These are phyloP conservation scores for Fusarium bulbicola DNA, from an alignment of 2,329 filamentous ascomycete genomes.

Conservation along the genomic window DNA sequence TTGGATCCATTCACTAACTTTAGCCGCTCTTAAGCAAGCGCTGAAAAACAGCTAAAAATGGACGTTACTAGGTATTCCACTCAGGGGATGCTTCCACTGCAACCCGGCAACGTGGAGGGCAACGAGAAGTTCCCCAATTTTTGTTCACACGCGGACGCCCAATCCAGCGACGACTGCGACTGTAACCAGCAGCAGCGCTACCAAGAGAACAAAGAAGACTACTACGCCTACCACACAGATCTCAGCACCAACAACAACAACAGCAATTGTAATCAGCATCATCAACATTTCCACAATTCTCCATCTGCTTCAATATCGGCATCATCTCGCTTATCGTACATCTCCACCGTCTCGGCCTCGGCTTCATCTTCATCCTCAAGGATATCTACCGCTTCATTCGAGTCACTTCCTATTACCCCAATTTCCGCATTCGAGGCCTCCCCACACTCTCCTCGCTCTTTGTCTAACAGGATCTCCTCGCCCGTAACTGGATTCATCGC, in stretches of 20 bases:
- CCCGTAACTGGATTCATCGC: slow-evolving; percentile 26
- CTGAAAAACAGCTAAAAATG: slow-evolving; percentile 36
- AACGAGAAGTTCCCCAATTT: slow-evolving; percentile 52
- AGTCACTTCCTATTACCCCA: slow-evolving; percentile 32
- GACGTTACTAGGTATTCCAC: slow-evolving; percentile 28
- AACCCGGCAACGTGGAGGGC: slow-evolving; percentile 50
- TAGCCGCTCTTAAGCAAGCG: slow-evolving; percentile 9
- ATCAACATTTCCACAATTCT: slow-evolving; percentile 42
- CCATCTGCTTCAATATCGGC: slow-evolving; percentile 36
- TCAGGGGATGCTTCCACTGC: slow-evolving; percentile 42
- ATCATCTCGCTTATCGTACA: slow-evolving; percentile 40
- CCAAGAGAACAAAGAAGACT: slow-evolving; percentile 9
- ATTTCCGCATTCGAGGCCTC: slow-evolving; percentile 27
- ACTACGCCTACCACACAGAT: slow-evolving; percentile 18
- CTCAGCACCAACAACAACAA: slow-evolving; percentile 6
- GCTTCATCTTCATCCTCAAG: slow-evolving; percentile 33
- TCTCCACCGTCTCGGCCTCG: slow-evolving; percentile 36
- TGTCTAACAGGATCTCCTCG: slow-evolving; percentile 18
- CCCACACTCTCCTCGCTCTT: slow-evolving; percentile 18
- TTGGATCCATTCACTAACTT: not conserved
- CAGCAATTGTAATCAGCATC: slow-evolving; percentile 39
- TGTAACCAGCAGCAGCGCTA: slow-evolving; percentile 6
- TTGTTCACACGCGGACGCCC: slow-evolving; percentile 52
- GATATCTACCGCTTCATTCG: slow-evolving; percentile 36
- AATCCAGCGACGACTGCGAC: slow-evolving; percentile 20